These are phyloP conservation scores for Hyphopichia fennica DNA, from an alignment of 1,139 yeast species.

Conservation along the genomic window DNA sequence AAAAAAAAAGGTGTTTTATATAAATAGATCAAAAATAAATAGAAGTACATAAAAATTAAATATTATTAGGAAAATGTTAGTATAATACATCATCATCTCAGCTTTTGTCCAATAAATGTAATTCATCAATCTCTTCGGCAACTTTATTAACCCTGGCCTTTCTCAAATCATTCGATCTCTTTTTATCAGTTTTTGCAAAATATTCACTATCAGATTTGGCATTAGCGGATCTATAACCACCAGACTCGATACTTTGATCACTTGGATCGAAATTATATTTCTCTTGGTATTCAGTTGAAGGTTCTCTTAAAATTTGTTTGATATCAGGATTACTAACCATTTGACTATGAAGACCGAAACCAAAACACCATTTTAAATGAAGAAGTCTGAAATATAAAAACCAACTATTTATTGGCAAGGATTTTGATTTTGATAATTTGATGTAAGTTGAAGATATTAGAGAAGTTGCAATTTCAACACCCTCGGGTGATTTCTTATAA, in stretches of 20 bases:
- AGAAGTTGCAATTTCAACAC: constrained; percentile 38
- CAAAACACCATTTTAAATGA: constrained; percentile 70
- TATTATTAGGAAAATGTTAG: neutral
- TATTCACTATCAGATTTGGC: constrained; percentile 14
- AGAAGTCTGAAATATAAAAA: constrained; percentile 59
- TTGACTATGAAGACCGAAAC: constrained; percentile 66
- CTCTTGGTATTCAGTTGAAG: constrained; percentile 31
- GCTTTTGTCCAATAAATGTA: constrained; percentile 14
- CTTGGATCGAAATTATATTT: constrained; percentile 19
- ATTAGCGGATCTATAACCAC: constrained; percentile 8
- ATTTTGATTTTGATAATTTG: constrained; percentile 54
- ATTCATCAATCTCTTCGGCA: constrained; percentile 28
- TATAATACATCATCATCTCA: neutral
- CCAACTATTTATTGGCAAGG: constrained; percentile 69
- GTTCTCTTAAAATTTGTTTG: constrained; percentile 43
- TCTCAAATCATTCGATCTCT: constrained; percentile 30
- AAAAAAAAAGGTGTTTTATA: neutral
- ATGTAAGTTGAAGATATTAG: constrained; percentile 48
- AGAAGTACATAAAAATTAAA: neutral
- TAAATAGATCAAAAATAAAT: neutral
- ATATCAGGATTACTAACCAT: constrained; percentile 51
- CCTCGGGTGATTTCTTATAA: constrained; percentile 36
- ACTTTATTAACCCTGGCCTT: constrained; percentile 37
- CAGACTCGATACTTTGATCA: constrained; percentile 13
- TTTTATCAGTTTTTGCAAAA: constrained; percentile 24